Evolutionary conservation across 2,329 filamentous ascomycete genomes (phyloP).

Genomic region (Pseudofabraea citricarpa): DNA sequence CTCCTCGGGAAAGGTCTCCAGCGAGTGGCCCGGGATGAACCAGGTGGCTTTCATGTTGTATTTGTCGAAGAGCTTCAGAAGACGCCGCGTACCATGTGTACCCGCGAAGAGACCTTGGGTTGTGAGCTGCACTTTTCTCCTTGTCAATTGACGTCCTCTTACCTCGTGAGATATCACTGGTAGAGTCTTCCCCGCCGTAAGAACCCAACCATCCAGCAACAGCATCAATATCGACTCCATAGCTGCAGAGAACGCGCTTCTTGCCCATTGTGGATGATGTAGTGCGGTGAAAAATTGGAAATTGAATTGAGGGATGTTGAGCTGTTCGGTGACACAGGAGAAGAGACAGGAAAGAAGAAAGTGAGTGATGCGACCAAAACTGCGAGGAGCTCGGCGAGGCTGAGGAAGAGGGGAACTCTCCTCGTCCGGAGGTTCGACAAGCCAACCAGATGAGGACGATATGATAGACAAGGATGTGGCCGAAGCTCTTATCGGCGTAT

Average conservation of each 20-base stretch:
- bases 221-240: constrained; percentile 72
- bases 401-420: not conserved
- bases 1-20: constrained; percentile 64
- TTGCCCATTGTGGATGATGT: constrained; percentile 31
- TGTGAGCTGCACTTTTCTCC: not conserved
- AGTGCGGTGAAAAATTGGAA: too few species aligned
- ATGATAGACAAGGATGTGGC: not conserved
- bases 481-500: constrained; percentile 3
- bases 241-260: constrained; percentile 51
- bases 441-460: not conserved
- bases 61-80: constrained; percentile 68
- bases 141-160: not conserved
- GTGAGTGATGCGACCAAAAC: not conserved
- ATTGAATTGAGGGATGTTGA: not conserved
- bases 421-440: not conserved
- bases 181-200: constrained; percentile 69
- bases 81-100: constrained; percentile 57
- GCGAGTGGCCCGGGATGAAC: constrained; percentile 59
- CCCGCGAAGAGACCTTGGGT: constrained; percentile 58
- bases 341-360: not conserved
- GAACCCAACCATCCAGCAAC: constrained; percentile 72
- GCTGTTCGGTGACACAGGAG: not conserved
- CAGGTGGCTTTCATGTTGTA: constrained; percentile 67
- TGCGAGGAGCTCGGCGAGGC: not conserved
- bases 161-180: constrained; percentile 68